phyloP scores from a whole-genome alignment of 306 rosid genomes.

The Quercus aquifolioides region DNA sequence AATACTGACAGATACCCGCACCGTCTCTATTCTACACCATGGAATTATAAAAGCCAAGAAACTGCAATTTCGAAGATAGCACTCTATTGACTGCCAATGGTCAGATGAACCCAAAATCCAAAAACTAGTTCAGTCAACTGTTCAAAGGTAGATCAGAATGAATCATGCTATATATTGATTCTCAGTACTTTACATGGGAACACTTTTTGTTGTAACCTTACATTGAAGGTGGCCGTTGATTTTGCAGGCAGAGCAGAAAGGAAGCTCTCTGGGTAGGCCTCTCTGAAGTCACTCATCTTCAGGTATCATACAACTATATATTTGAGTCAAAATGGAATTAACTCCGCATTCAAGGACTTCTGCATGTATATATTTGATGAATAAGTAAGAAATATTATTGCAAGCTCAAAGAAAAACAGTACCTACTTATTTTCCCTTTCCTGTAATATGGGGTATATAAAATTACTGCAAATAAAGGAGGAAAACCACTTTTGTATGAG shows the following conservation, averaged over 20 bases:
- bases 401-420: too few species aligned
- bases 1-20: slow-evolving; percentile 28
- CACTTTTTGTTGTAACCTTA: slow-evolving; percentile 16
- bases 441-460: too few species aligned
- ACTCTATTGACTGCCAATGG: slow-evolving; percentile 2
- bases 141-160: slow-evolving; percentile 11
- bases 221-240: slow-evolving; percentile 14
- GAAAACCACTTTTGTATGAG: too few species aligned
- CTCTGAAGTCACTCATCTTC: slow-evolving; percentile 3
- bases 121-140: slow-evolving; percentile 4
- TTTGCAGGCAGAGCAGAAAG: slow-evolving; percentile 17
- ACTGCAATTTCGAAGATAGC: slow-evolving; percentile 32
- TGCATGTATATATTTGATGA: not conserved
- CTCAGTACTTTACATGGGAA: not conserved
- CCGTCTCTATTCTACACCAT: slow-evolving; percentile 33
- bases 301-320: slow-evolving; percentile 15
- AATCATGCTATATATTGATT: not conserved
- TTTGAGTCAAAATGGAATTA: not conserved
- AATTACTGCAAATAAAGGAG: too few species aligned
- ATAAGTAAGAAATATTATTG: too few species aligned
- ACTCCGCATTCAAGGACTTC: not conserved
- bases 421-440: too few species aligned
- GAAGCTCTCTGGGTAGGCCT: slow-evolving; percentile 2
- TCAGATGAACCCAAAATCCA: slow-evolving; percentile 17
- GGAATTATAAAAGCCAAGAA: slow-evolving; percentile 55